A percentile compares a stretch with the other conserved stretches of the same genome.
Conservation (phyloP, 2,329 filamentous ascomycete genomes). For the Exophiala sideris region DNA sequence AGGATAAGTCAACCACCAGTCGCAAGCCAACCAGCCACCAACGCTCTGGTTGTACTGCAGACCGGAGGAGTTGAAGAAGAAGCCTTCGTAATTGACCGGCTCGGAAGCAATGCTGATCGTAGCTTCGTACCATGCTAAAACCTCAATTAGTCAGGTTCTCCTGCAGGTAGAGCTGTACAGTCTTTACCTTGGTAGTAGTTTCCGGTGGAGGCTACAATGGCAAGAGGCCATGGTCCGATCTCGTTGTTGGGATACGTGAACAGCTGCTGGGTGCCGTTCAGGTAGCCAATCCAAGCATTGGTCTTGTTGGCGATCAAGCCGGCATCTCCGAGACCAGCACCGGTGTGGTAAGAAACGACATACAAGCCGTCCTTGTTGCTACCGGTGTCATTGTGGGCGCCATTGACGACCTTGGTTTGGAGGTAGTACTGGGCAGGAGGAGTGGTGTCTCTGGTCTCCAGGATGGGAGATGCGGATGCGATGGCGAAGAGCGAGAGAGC, state of each 20-base stretch:
- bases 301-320: constrained; percentile 20
- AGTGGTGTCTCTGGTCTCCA: constrained; percentile 19
- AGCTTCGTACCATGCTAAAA: constrained; percentile 22
- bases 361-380: constrained; percentile 26
- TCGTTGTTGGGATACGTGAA: constrained; percentile 23
- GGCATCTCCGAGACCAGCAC: constrained; percentile 26
- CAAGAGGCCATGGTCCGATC: constrained; percentile 26
- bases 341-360: constrained; percentile 28
- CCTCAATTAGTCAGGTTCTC: constrained; percentile 5
- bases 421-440: constrained; percentile 24
- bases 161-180: background rate
- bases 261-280: constrained; percentile 25
- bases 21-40: constrained; percentile 27
- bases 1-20: constrained; percentile 26
- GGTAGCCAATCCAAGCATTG: constrained; percentile 22
- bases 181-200: constrained; percentile 25
- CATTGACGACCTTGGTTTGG: constrained; percentile 22
- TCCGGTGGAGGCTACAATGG: constrained; percentile 5
- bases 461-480: constrained; percentile 15
- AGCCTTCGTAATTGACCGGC: constrained; percentile 5
- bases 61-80: constrained; percentile 28
- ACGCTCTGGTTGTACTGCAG: constrained; percentile 24
- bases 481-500: constrained; percentile 10
- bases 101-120: constrained; percentile 25
- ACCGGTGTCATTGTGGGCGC: constrained; percentile 20